Evolutionary conservation across 73 alveolate genomes (phyloP), one percentile per base, ranked within the genome.

Genomic region (Breviolum minutum): DNA sequence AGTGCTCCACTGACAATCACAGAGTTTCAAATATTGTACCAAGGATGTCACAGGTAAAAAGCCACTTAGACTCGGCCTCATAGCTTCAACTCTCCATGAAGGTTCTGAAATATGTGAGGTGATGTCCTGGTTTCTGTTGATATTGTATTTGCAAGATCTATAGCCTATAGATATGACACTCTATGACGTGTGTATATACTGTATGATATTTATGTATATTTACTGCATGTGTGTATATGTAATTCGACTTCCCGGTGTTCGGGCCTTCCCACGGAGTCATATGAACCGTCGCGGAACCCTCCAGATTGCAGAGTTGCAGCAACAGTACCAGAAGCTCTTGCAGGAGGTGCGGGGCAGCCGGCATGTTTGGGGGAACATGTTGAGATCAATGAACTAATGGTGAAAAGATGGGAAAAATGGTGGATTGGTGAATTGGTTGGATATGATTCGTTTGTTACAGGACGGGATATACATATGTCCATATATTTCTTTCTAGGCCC

Each of bases 221-320:
- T 6, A 22, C 11, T 6, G 20, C 9, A 11, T 6, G 17, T 13
- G 22, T n/a, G n/a, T n/a, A n/a, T n/a, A n/a, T n/a, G n/a, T n/a
- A n/a, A n/a, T 17, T 66, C 74, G 17, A 66, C 74, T 13, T 17
- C 74, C 17, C 24, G 74, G 11, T 66, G 24, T 66, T 13, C 24
- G 24, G 11, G 74, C 24, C 74, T 66, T 17, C 74, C 17, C 74
- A 13, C 17, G 24, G 24, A 11, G 71, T 19, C 62, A 17, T 40
- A 14, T 27, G 90, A n/a, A 32, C 48, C 17, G 62, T 14, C 54
- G 17, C 40, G 17, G 48, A 12, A 6, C 12, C 70, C 71, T 79
- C 32, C 94, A 86, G 94, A 86, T 86, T 27, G 79, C 94, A 12
- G 80, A 86, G 94, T 24, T 86, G 94, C 63, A 86, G 48, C 81